These are phyloP conservation scores for Claviceps purpurea DNA, from an alignment of 2,329 filamentous ascomycete genomes.

Conservation along the genomic window DNA sequence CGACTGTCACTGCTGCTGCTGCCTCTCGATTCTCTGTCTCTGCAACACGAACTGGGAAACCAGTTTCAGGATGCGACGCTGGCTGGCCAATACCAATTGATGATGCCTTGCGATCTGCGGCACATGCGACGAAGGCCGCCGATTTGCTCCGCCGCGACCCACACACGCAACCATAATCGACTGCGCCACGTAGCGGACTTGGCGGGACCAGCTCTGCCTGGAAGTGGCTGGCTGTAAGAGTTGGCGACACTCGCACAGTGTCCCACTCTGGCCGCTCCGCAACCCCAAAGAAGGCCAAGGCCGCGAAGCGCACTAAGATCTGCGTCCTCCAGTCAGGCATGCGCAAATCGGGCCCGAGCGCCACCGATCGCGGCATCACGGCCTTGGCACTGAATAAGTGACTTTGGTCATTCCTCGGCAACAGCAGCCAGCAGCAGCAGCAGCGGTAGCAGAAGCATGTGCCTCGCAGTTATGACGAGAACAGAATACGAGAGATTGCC, in stretches of 20 bases:
- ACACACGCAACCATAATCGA: background rate
- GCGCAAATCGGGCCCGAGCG: background rate
- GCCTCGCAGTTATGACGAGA: background rate
- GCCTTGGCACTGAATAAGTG: background rate
- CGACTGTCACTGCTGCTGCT: background rate
- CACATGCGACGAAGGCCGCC: background rate
- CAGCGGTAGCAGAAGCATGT: background rate
- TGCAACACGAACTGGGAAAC: background rate
- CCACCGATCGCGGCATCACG: background rate
- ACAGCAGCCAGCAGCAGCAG: background rate
- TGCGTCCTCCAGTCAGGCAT: background rate
- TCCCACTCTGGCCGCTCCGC: background rate
- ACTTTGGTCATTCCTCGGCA: background rate
- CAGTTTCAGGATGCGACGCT: background rate
- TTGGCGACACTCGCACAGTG: background rate
- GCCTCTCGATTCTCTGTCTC: background rate
- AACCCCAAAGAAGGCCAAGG: background rate
- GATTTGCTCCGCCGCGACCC: conserved; percentile 8
- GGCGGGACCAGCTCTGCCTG: background rate
- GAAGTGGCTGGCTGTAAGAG: background rate
- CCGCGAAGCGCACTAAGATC: background rate
- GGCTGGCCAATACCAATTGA: background rate
- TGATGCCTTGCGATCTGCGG: background rate
- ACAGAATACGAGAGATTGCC: background rate
- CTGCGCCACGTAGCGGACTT: background rate